Base-by-base conservation (phyloP, 495 filamentous ascomycete genomes). In the Penicillium macrosclerotiorum region DNA sequence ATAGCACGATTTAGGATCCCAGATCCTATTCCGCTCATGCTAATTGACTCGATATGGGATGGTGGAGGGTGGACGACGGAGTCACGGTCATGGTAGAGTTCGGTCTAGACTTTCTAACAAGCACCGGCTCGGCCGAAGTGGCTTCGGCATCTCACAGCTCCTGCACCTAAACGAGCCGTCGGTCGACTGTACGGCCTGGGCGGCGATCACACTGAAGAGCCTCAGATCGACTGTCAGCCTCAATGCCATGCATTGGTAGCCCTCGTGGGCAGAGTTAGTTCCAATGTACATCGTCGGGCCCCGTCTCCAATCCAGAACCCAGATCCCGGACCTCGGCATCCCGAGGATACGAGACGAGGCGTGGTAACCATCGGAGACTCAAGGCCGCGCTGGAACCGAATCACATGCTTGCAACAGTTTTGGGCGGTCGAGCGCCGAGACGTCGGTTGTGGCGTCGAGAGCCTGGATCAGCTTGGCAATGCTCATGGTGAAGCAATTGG, bases 241-340 rank as follows among this genome's bases (percentile, higher is more conserved):
- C 5, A 58, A 8, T 25, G 52, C 51, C 32, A 62, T 58, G 8
- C 46, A 47, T 50, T 53, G 59, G 26, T 58, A 52, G 13, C 37
- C 43, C 58, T 62, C 41, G 4, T 1, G 13, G 8, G 23, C 44
- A 7, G 25, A 6, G 14, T 38, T 13, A 29, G 33, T 8, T 36
- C 8, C 39, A 14, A 27, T 31, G 3, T n/a, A 20, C 5, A n/a
- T 16, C 18, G 29, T 30, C 8, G n/a, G 32, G 26, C 24, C 22
- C 31, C 31, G 11, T 42, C 29, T 29, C 11, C 14, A 30, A 5
- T 11, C 5, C 5, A 11, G 25, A 27, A 27, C 11, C 5, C 25
- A 5, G 25, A 11, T 27, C 5, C n/a, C 25, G 25, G 3, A 19
- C 33, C 19, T 30, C 42, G 40, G 22, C 47, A 42, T 59, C 55